Conservation (phyloP, 495 filamentous ascomycete species). For the Rhizodiscina lignyota region DNA sequence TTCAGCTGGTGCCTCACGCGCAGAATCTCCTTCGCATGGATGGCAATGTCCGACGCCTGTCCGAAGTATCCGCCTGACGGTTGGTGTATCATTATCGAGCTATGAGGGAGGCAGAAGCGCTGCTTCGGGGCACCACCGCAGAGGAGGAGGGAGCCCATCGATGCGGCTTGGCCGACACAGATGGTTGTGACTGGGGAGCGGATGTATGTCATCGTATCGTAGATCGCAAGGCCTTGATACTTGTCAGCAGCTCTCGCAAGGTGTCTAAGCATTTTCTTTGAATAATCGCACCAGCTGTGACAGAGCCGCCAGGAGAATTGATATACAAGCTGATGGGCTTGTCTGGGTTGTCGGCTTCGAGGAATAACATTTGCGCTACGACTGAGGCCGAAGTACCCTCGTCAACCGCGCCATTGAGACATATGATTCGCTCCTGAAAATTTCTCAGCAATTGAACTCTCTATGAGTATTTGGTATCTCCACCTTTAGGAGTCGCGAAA, state of each 20-base stretch:
- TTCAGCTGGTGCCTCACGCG: slow-evolving; percentile 73
- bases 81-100: slow-evolving; percentile 92
- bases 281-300: slow-evolving; percentile 47
- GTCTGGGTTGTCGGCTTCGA: slow-evolving; percentile 88
- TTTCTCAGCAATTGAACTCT: slow-evolving; percentile 19
- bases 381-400: slow-evolving; percentile 76
- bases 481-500: slow-evolving; percentile 64
- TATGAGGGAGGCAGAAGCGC: slow-evolving; percentile 78
- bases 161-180: slow-evolving; percentile 85
- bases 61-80: slow-evolving; percentile 82
- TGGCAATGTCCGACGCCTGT: slow-evolving; percentile 82
- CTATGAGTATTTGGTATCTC: slow-evolving; percentile 5
- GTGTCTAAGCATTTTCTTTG: not conserved
- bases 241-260: not conserved
- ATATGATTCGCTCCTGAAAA: slow-evolving; percentile 78
- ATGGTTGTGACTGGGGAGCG: slow-evolving; percentile 81
- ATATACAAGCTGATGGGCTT: slow-evolving; percentile 96
- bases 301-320: slow-evolving; percentile 89
- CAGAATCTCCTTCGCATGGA: slow-evolving; percentile 94
- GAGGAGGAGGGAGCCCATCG: slow-evolving; percentile 83
- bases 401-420: slow-evolving; percentile 83
- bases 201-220: slow-evolving; percentile 98
- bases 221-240: slow-evolving; percentile 79
- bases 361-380: slow-evolving; percentile 90
- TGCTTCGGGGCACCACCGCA: slow-evolving; percentile 75